phyloP scores from a whole-genome alignment of 768 basidiomycete species.

The Cantharellus anzutake region DNA sequence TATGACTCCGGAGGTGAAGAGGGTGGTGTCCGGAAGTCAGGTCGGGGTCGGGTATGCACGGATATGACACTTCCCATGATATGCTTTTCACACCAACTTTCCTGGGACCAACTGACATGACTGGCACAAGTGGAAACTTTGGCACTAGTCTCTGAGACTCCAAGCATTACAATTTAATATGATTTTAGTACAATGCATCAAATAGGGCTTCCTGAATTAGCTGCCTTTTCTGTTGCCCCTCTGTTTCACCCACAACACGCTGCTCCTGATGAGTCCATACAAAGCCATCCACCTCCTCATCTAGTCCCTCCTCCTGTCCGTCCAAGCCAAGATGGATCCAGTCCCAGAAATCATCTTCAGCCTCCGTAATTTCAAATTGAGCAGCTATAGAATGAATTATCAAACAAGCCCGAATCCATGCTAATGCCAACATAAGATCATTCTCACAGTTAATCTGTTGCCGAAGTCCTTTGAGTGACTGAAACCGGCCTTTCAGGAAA shows the following conservation, averaged over 20 bases:
- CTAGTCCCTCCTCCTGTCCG: background rate
- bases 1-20: too few relatives aligned
- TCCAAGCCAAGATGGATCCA: background rate
- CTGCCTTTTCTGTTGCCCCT: background rate
- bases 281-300: background rate
- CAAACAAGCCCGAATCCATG: background rate
- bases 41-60: too few relatives aligned
- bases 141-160: too few relatives aligned
- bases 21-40: too few relatives aligned
- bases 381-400: background rate
- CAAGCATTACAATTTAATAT: too few relatives aligned
- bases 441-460: conserved; percentile 3
- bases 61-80: too few relatives aligned
- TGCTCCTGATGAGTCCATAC: background rate
- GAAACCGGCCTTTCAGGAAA: conserved; percentile 19
- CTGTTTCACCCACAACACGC: background rate
- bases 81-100: too few relatives aligned
- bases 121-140: too few relatives aligned
- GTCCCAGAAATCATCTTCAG: background rate
- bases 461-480: conserved; percentile 14
- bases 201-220: background rate
- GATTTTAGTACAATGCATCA: background rate
- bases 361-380: background rate
- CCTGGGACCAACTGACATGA: too few relatives aligned
- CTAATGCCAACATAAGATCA: background rate